These are phyloP conservation scores for Peronosclerospora sorghi DNA, from an alignment of 352 stramenopile species.

Conservation along the genomic window DNA sequence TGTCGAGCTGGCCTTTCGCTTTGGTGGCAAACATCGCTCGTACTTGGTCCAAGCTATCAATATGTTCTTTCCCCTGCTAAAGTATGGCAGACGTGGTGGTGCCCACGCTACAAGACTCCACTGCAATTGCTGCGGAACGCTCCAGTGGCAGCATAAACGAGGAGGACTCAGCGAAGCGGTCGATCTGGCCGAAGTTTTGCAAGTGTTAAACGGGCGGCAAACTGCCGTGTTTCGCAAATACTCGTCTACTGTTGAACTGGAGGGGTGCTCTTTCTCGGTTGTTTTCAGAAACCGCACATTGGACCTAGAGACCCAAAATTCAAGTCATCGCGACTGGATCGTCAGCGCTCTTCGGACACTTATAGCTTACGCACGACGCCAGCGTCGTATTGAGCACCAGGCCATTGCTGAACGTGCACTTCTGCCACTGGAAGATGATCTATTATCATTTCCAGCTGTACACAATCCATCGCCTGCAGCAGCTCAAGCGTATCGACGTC, in stretches of 20 bases:
- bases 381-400: conserved; percentile 63
- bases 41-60: conserved; percentile 83
- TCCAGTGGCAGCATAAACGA: conserved; percentile 84
- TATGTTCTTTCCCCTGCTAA: conserved; percentile 74
- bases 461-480: conserved; percentile 2
- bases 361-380: conserved; percentile 55
- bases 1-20: conserved; percentile 75
- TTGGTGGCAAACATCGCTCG: conserved; percentile 71
- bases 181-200: conserved; percentile 58
- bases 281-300: conserved; percentile 67
- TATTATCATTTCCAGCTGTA: conserved; percentile 1
- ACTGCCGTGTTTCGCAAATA: conserved; percentile 79
- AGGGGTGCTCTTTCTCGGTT: conserved; percentile 58
- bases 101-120: conserved; percentile 62
- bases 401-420: conserved; percentile 55
- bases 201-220: conserved; percentile 54
- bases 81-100: conserved; percentile 66
- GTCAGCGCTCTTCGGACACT: conserved; percentile 67
- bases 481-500: conserved; percentile 2
- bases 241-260: conserved; percentile 23
- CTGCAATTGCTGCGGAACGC: conserved; percentile 67
- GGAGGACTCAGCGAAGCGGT: conserved; percentile 54
- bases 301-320: conserved; percentile 67
- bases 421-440: conserved; percentile 29
- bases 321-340: conserved; percentile 73